Conservation (phyloP, 1,284 basidiomycete genomes). For the Xerocomus cyaneibrunnescens region DNA sequence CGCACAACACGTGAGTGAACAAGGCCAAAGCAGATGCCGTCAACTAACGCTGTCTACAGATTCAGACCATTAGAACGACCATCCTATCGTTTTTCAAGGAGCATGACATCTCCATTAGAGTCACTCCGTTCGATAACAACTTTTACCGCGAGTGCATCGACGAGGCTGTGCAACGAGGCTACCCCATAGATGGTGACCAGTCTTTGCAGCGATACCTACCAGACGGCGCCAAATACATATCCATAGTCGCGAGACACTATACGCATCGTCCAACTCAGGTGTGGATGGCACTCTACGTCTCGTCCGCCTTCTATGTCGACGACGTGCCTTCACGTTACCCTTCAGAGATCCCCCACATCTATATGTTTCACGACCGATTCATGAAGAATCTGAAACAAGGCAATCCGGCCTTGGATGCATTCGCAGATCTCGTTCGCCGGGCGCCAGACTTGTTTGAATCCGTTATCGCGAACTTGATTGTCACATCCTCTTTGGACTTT, state of each 20-base stretch:
- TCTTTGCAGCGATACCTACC: conserved; percentile 1
- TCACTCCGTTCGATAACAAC: conserved; percentile 3
- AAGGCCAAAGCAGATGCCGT: neutral
- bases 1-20: neutral
- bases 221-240: conserved; percentile 7
- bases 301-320: conserved; percentile 27
- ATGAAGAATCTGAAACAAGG: conserved; percentile 22
- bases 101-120: neutral
- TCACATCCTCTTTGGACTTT: conserved; percentile 32
- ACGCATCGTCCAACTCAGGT: neutral
- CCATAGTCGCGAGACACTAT: neutral
- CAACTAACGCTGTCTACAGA: neutral
- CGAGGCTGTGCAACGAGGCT: conserved; percentile 8
- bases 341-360: conserved; percentile 18
- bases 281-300: conserved; percentile 29
- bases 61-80: neutral
- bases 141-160: conserved; percentile 9
- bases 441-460: conserved; percentile 17
- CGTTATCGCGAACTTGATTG: conserved; percentile 29
- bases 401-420: conserved; percentile 24
- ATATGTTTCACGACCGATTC: conserved; percentile 32
- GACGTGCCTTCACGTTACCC: conserved; percentile 20
- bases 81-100: conserved; percentile 8
- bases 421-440: conserved; percentile 29
- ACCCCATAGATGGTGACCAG: conserved; percentile 1